Conservation (phyloP, 78 protist species). For the Chrysochromulina parva region DNA sequence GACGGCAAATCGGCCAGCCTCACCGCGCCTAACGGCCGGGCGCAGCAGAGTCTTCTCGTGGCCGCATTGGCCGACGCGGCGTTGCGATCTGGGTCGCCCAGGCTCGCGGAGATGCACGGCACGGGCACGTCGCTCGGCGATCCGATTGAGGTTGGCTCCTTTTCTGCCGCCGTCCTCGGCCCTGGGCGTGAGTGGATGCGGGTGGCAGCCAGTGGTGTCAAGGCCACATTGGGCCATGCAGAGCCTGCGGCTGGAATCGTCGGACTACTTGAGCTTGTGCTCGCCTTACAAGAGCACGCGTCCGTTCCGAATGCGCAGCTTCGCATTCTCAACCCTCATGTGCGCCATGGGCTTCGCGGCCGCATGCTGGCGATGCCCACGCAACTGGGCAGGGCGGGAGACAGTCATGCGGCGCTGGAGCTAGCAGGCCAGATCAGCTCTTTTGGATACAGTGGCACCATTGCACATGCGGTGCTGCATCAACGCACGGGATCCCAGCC, state of each 20-base stretch:
- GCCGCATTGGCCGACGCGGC: neutral
- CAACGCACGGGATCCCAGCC: too few species aligned
- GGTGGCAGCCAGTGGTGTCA: conserved; percentile 59
- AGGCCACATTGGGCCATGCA: conserved; percentile 73
- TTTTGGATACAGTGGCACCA: conserved; percentile 19
- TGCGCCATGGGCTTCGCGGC: neutral
- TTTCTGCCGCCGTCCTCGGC: neutral
- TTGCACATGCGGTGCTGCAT: too few species aligned
- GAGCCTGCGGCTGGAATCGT: conserved; percentile 58
- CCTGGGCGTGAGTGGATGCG: neutral
- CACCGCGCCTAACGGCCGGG: conserved; percentile 12
- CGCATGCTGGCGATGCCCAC: neutral
- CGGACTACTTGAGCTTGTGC: neutral
- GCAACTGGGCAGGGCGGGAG: too few species aligned
- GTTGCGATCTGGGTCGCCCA: neutral
- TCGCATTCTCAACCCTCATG: neutral
- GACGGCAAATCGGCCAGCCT: neutral
- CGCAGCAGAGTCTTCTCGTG: neutral
- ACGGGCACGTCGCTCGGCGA: conserved; percentile 70
- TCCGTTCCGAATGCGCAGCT: neutral
- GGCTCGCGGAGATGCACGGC: neutral
- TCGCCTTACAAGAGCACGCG: neutral
- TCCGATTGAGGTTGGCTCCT: conserved; percentile 41
- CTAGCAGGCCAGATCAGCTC: neutral
- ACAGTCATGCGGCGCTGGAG: too few species aligned